Evolutionary conservation across 768 basidiomycete species (phyloP), one percentile per base, ranked within the genome.

Genomic region (Pleurotus sapidus): DNA sequence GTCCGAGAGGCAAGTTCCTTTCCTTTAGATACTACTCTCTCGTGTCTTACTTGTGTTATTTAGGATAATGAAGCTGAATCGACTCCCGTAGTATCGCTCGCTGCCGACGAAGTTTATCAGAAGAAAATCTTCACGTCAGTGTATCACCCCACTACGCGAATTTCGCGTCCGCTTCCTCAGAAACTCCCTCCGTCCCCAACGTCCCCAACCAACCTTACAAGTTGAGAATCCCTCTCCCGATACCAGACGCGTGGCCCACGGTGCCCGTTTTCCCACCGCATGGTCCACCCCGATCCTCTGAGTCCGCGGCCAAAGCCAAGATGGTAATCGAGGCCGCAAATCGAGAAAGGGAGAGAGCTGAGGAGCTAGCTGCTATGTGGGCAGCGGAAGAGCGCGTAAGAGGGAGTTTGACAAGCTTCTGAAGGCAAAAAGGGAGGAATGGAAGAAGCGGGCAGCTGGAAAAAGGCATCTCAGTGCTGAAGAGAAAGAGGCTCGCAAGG

Each of bases 401-500:
- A 73, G 68, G 6, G 65, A 65, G 37, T 2, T 11, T 3, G 11
- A 11, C 3, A 34, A 9, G 3, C 3, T 11, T 34, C 71, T 69
- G 2, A 67, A 68, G 42, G 63, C 65, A 15, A 70, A 67, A 6
- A 73, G 67, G 55, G 24, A 45, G 3, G 64, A 65, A 37, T 67
- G 66, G 49, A 75, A 70, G 63, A 77, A 75, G 63, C 63, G 68
- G 37, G 74, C 72, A 59, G 63, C 70, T 1, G 59, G 67, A 20
- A 77, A 74, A 64, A 86, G 83, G 65, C 61, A 63, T 12, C 69
- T 72, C 57, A 73, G 79, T 40, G 68, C 78, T 46, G 83, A 87
- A 61, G 82, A 87, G 64, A 86, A 79, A 67, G 84, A 88, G 67
- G 80, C 75, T 3, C 77, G 77, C 49, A 89, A 88, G 77, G 94